Conservation (phyloP, 768 basidiomycete species). For the Cyclocybe cylindracea region DNA sequence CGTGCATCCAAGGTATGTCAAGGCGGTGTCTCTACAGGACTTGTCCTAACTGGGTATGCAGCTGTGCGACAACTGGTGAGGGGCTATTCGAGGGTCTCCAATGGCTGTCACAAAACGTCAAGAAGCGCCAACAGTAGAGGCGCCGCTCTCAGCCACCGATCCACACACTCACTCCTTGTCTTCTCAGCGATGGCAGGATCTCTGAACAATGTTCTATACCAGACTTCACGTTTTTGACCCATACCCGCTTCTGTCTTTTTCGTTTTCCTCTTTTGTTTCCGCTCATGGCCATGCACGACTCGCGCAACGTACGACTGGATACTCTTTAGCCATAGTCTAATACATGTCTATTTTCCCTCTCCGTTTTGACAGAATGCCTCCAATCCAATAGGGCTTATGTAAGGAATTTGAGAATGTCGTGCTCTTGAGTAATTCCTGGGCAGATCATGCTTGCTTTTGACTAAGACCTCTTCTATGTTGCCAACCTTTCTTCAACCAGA, state of each 20-base stretch:
- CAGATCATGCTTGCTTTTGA: background rate
- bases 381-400: slow-evolving; percentile 21
- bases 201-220: slow-evolving; percentile 17
- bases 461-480: background rate
- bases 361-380: slow-evolving; percentile 12
- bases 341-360: slow-evolving; percentile 27
- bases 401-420: slow-evolving; percentile 34
- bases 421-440: slow-evolving; percentile 25
- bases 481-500: slow-evolving; percentile 10
- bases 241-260: slow-evolving; percentile 22
- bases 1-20: slow-evolving; percentile 91
- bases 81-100: slow-evolving; percentile 96
- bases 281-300: slow-evolving; percentile 43
- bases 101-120: slow-evolving; percentile 97
- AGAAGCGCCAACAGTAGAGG: slow-evolving; percentile 78
- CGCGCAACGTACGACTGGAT: slow-evolving; percentile 34
- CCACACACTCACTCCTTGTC: slow-evolving; percentile 5
- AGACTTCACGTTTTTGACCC: slow-evolving; percentile 24
- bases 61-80: slow-evolving; percentile 95
- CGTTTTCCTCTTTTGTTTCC: slow-evolving; percentile 17
- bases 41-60: slow-evolving; percentile 27
- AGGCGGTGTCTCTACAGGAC: background rate
- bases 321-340: slow-evolving; percentile 21
- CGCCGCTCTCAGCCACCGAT: background rate
- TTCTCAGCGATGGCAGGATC: slow-evolving; percentile 7